Evolutionary conservation across 768 basidiomycete genomes (phyloP).

Genomic region (Amanita rubescens): DNA sequence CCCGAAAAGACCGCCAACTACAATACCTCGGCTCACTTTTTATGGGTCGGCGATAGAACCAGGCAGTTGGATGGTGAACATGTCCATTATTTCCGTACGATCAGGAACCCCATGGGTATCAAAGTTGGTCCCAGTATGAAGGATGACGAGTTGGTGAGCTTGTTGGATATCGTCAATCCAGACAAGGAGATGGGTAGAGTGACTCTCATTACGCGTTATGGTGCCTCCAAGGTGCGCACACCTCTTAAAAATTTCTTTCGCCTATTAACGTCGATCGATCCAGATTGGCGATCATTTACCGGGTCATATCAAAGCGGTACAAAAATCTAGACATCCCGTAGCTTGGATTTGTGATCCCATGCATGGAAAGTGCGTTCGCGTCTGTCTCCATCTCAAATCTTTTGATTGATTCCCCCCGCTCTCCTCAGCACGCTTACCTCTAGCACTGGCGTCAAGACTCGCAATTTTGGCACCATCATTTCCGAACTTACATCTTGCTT

Average conservation of each 20-base stretch:
- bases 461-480: constrained; percentile 85
- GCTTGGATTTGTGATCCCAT: too few relatives aligned
- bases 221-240: constrained; percentile 64
- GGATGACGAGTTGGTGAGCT: constrained; percentile 61
- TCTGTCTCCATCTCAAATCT: too few relatives aligned
- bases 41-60: too few relatives aligned
- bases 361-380: too few relatives aligned
- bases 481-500: constrained; percentile 79
- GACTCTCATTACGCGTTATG: constrained; percentile 90
- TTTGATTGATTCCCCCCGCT: neutral
- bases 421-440: constrained; percentile 72
- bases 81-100: constrained; percentile 91
- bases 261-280: neutral
- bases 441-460: constrained; percentile 76
- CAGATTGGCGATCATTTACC: constrained; percentile 74
- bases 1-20: constrained; percentile 44
- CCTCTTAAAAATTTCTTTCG: neutral
- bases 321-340: constrained; percentile 75
- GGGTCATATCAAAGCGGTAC: constrained; percentile 76
- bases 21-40: too few relatives aligned
- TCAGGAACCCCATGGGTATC: constrained; percentile 90
- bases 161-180: constrained; percentile 85
- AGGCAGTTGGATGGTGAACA: too few relatives aligned
- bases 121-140: constrained; percentile 92
- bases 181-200: constrained; percentile 75